A percentile compares a stretch with the other conserved stretches of the same genome.
Conservation (phyloP, 2,329 filamentous ascomycete genomes). For the Leptographium wingfieldii region DNA sequence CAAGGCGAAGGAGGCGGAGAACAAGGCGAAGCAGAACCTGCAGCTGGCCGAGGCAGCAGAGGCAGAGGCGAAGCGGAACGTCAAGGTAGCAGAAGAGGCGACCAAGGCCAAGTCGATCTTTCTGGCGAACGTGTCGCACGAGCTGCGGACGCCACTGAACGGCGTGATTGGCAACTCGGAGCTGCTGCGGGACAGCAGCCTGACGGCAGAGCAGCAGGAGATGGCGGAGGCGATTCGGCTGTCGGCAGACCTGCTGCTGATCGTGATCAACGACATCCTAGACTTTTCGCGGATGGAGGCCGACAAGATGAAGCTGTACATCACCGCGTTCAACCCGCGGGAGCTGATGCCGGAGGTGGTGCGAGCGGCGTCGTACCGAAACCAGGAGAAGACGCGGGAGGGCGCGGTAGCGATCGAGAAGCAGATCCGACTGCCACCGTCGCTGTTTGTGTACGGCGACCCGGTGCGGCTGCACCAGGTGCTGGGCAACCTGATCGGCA, state of each 20-base stretch:
- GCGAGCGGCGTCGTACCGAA: constrained; percentile 52
- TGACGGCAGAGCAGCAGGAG: constrained; percentile 67
- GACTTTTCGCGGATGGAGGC: constrained; percentile 93
- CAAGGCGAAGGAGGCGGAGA: constrained; percentile 65
- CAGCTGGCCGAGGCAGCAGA: constrained; percentile 73
- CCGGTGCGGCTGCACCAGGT: constrained; percentile 56
- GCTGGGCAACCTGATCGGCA: constrained; percentile 74
- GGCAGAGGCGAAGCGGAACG: constrained; percentile 63
- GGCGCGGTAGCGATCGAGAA: constrained; percentile 52
- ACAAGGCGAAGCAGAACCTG: constrained; percentile 64
- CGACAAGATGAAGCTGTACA: constrained; percentile 71
- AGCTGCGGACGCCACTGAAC: constrained; percentile 70
- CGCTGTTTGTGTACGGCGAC: constrained; percentile 55
- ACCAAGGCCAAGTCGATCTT: constrained; percentile 77
- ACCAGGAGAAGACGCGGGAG: constrained; percentile 48
- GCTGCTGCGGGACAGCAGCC: constrained; percentile 60
- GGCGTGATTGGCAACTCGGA: constrained; percentile 85
- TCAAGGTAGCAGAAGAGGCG: constrained; percentile 71
- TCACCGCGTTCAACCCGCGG: constrained; percentile 54
- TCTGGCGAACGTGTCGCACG: constrained; percentile 67
- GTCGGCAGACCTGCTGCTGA: constrained; percentile 74
- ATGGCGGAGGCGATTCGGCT: constrained; percentile 80
- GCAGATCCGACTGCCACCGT: constrained; percentile 61
- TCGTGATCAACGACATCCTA: constrained; percentile 91
- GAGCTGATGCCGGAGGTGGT: constrained; percentile 57